A percentile compares a stretch with the other conserved stretches of the same genome.
phyloP scores from a whole-genome alignment of 225 moss, liverwort and hornwort species.

The Sphagnum tenellum region DNA sequence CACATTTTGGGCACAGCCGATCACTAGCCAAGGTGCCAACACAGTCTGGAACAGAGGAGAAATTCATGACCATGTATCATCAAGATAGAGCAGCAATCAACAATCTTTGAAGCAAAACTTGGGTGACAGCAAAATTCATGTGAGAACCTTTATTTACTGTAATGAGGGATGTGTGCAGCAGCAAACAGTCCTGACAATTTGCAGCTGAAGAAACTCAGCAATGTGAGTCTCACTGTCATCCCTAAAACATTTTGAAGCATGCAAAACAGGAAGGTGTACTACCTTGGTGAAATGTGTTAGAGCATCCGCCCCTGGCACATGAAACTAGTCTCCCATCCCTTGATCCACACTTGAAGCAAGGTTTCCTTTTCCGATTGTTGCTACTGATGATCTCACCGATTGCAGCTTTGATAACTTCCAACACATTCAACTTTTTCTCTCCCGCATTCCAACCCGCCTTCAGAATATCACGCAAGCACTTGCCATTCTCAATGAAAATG shows the following conservation, averaged over 20 bases:
- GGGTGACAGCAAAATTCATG: no score
- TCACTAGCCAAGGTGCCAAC: slow-evolving; percentile 21
- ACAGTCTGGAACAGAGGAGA: slow-evolving; percentile 15
- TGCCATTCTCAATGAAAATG: slow-evolving; percentile 46
- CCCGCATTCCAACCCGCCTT: slow-evolving; percentile 38
- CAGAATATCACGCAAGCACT: slow-evolving; percentile 38
- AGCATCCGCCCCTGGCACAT: slow-evolving; percentile 32
- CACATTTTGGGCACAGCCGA: slow-evolving; percentile 34
- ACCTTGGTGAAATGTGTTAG: slow-evolving; percentile 27
- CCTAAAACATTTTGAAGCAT: neutral
- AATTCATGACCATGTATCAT: no score
- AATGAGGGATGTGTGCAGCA: no score
- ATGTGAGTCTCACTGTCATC: slow-evolving; percentile 1
- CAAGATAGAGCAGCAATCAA: no score
- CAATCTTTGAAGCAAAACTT: no score
- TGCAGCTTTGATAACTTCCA: slow-evolving; percentile 34
- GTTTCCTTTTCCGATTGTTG: slow-evolving; percentile 22
- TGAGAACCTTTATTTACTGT: no score
- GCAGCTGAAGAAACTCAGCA: neutral
- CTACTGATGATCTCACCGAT: slow-evolving; percentile 34
- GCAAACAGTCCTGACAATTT: no score
- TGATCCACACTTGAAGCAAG: slow-evolving; percentile 32
- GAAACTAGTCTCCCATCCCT: slow-evolving; percentile 19
- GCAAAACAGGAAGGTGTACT: slow-evolving; percentile 1
- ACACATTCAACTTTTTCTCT: slow-evolving; percentile 33